These are phyloP conservation scores for Podaxis pistillaris DNA, from an alignment of 768 basidiomycete genomes.

Conservation along the genomic window DNA sequence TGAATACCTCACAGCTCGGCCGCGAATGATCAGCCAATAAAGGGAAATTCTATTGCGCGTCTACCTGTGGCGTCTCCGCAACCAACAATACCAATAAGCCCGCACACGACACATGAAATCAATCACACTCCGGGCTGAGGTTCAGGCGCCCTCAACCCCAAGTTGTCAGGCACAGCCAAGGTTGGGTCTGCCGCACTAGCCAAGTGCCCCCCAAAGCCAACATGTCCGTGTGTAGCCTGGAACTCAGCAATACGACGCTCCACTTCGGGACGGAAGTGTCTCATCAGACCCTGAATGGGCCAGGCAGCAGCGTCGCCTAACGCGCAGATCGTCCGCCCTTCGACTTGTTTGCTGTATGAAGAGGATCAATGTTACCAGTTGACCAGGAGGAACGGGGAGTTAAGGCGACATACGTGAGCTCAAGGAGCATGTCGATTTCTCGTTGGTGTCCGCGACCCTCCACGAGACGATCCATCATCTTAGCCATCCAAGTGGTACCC, in stretches of 20 bases:
- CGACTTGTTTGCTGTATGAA: constrained; percentile 79
- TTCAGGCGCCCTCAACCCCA: constrained; percentile 53
- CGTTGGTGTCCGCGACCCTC: constrained; percentile 87
- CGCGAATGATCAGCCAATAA: neutral
- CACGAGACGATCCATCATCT: constrained; percentile 98
- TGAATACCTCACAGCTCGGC: neutral
- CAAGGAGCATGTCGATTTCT: constrained; percentile 98
- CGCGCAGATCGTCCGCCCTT: constrained; percentile 96
- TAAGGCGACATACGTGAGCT: constrained; percentile 68
- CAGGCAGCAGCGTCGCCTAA: constrained; percentile 97
- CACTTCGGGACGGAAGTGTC: constrained; percentile 95
- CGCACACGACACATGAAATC: neutral
- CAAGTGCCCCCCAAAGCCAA: constrained; percentile 85
- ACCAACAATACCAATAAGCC: neutral
- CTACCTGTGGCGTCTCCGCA: neutral
- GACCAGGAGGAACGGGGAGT: constrained; percentile 3
- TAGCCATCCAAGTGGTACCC: constrained; percentile 99
- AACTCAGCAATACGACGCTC: constrained; percentile 83
- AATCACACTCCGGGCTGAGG: constrained; percentile 15
- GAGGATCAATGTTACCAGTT: constrained; percentile 13
- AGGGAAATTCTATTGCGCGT: constrained; percentile 6
- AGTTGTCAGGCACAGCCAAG: constrained; percentile 71
- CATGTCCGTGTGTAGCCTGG: constrained; percentile 72
- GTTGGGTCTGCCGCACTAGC: constrained; percentile 65
- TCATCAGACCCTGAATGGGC: constrained; percentile 98